phyloP scores from a whole-genome alignment of 2,329 filamentous ascomycete genomes.

The Fusarium metavorans region DNA sequence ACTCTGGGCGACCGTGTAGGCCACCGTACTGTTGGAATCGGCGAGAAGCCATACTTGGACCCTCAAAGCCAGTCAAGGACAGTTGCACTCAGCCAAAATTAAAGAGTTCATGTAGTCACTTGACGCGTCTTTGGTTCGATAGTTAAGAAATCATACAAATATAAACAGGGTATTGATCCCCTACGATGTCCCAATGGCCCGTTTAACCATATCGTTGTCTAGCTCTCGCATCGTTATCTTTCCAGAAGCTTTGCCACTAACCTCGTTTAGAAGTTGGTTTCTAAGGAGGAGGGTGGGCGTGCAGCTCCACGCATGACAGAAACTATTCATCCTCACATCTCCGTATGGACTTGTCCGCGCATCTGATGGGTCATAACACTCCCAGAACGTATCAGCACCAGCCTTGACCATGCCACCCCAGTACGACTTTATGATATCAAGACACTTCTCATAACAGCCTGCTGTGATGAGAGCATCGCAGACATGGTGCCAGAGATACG shows the following conservation, averaged over 20 bases:
- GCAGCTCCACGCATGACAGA: slow-evolving; percentile 35
- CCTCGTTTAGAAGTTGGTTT: background rate
- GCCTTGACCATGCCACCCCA: slow-evolving; percentile 32
- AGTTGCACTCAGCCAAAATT: background rate
- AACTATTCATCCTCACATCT: slow-evolving; percentile 32
- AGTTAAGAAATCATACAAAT: background rate
- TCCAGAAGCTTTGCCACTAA: background rate
- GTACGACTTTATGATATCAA: slow-evolving; percentile 20
- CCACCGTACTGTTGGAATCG: slow-evolving; percentile 66
- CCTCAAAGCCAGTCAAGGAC: slow-evolving; percentile 60
- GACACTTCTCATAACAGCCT: slow-evolving; percentile 21
- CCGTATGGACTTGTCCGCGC: slow-evolving; percentile 26
- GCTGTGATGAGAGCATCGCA: slow-evolving; percentile 24
- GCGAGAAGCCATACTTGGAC: slow-evolving; percentile 67
- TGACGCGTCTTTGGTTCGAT: background rate
- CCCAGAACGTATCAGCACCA: slow-evolving; percentile 31
- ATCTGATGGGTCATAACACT: slow-evolving; percentile 27
- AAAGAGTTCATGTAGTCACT: background rate
- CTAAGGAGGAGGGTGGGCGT: slow-evolving; percentile 25
- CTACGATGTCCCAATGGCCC: background rate
- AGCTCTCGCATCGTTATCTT: background rate
- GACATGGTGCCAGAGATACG: slow-evolving; percentile 32
- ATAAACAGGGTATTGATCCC: background rate
- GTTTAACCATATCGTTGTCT: background rate
- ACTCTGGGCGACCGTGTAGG: slow-evolving; percentile 63